A percentile compares a stretch with the other conserved stretches of the same genome.
Conservation (phyloP, 495 filamentous ascomycete species). For the Aspergillus olivimuriae region DNA sequence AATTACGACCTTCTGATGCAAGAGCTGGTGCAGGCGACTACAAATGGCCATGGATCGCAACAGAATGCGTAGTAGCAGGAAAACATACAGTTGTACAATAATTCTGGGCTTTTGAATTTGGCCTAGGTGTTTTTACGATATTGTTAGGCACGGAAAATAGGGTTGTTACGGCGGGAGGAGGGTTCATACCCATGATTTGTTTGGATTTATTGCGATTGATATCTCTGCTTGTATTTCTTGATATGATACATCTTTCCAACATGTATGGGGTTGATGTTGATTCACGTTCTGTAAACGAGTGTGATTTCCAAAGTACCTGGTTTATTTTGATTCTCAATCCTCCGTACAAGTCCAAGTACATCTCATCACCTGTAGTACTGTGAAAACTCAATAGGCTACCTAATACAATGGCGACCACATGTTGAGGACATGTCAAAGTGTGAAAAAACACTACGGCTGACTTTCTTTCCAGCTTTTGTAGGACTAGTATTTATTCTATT, state of each 20-base stretch:
- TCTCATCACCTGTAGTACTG: too few species aligned
- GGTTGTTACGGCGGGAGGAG: slow-evolving; percentile 10
- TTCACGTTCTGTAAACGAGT: slow-evolving; percentile 1
- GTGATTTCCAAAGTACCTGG: too few species aligned
- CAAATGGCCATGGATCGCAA: slow-evolving; percentile 26
- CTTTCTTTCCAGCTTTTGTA: too few species aligned
- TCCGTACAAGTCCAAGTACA: too few species aligned
- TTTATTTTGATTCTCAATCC: too few species aligned
- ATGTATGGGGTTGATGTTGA: too few species aligned
- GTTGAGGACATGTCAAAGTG: too few species aligned
- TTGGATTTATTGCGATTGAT: background rate
- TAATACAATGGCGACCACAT: too few species aligned
- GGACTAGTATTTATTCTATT: slow-evolving; percentile 7
- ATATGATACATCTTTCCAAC: background rate
- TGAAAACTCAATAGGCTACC: too few species aligned
- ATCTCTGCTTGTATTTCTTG: background rate
- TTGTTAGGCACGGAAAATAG: slow-evolving; percentile 7
- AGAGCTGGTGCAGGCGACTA: slow-evolving; percentile 31
- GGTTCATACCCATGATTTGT: too few species aligned
- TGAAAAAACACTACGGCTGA: too few species aligned
- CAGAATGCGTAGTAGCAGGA: slow-evolving; percentile 13
- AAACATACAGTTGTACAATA: slow-evolving; percentile 15
- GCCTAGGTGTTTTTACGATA: slow-evolving; percentile 5
- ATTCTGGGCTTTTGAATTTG: slow-evolving; percentile 1
- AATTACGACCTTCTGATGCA: slow-evolving; percentile 33